Conservation (phyloP, 352 stramenopile species). For the Phytophthora tentaculata region DNA sequence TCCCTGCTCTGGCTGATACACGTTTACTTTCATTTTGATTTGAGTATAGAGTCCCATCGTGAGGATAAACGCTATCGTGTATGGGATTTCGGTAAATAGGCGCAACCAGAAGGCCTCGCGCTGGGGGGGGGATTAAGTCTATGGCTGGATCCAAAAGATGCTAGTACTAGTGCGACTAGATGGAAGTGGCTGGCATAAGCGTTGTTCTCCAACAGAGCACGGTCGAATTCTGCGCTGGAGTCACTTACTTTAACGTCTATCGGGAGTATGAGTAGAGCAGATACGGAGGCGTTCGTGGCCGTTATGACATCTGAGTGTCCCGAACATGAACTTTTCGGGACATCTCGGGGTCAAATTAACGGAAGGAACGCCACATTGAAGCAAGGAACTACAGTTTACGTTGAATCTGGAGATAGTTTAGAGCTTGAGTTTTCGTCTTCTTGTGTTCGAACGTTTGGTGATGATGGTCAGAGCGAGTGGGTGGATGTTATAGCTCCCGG, state of each 20-base stretch:
- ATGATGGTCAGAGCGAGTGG: conserved; percentile 17
- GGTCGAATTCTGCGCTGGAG: background rate
- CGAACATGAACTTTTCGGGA: conserved; percentile 6
- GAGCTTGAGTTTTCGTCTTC: background rate
- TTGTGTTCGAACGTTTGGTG: conserved; percentile 9
- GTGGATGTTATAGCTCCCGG: conserved; percentile 14
- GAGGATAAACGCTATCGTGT: too few species aligned
- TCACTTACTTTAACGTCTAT: background rate
- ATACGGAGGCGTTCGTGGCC: conserved; percentile 4
- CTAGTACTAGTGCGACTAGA: background rate
- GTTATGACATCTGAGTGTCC: conserved; percentile 5
- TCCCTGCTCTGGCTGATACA: too few species aligned
- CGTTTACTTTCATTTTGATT: too few species aligned
- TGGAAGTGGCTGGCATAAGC: conserved; percentile 26
- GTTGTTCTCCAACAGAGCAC: conserved; percentile 16
- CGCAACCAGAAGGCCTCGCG: too few species aligned
- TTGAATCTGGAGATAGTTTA: background rate
- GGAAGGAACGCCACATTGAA: background rate
- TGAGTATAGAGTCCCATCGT: too few species aligned
- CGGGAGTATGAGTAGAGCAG: conserved; percentile 1
- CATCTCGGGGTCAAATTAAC: background rate
- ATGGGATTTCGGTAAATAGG: too few species aligned
- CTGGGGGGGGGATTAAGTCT: too few species aligned
- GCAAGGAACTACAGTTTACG: background rate
- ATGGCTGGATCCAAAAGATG: background rate